Conservation (phyloP, 495 filamentous ascomycete species). For the Aspergillus wentii region DNA sequence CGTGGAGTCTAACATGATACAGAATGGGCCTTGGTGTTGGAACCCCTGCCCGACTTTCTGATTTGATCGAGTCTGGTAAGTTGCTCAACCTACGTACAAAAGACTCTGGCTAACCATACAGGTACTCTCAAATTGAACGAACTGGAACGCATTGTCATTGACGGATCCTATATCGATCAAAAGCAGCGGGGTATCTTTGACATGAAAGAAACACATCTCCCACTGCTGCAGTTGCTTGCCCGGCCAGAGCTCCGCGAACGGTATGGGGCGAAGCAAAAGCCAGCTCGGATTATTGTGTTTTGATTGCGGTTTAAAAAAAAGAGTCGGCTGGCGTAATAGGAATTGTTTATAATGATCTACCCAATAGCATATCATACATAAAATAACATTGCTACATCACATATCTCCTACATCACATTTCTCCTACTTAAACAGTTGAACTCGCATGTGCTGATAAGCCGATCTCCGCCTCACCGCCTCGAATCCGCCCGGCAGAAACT, state of each 20-base stretch:
- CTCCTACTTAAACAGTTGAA: no score
- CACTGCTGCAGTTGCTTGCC: constrained; percentile 65
- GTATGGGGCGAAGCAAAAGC: constrained; percentile 45
- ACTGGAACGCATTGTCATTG: constrained; percentile 76
- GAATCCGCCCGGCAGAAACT: background rate
- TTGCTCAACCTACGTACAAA: background rate
- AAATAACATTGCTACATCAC: no score
- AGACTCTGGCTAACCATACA: constrained; percentile 23
- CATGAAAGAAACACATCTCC: constrained; percentile 82
- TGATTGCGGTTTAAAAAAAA: no score
- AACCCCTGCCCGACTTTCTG: constrained; percentile 75
- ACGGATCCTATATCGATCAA: constrained; percentile 83
- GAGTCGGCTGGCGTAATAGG: background rate
- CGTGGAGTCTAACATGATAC: constrained; percentile 19
- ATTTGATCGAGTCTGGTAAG: constrained; percentile 74
- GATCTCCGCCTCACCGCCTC: background rate
- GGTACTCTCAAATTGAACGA: constrained; percentile 63
- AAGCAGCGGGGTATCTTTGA: constrained; percentile 91
- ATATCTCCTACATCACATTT: no score
- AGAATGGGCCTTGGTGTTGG: constrained; percentile 84
- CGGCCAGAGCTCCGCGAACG: constrained; percentile 62
- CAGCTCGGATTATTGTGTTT: constrained; percentile 36
- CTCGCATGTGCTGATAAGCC: no score
- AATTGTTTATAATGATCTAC: background rate
- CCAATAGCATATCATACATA: no score